Evolutionary conservation across 202 grass and related monocot species (phyloP).

Genomic region (Hordeum pubiflorum): DNA sequence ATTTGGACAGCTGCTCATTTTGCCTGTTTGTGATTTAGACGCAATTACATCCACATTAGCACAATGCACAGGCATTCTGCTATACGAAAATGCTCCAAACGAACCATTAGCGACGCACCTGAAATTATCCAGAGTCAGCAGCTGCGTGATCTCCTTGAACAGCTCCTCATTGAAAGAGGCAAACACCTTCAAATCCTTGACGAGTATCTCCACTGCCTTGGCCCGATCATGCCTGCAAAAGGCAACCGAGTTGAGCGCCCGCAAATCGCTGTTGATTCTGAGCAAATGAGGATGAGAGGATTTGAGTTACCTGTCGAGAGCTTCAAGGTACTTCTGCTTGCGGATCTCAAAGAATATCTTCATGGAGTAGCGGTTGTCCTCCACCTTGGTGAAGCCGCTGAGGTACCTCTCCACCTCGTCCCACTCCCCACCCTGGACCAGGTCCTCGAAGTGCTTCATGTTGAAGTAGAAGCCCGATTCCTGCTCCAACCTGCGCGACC

Average conservation of each 20-base stretch:
- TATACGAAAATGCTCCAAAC: background rate
- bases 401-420: constrained; percentile 93
- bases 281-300: background rate
- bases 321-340: constrained; percentile 96
- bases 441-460: constrained; percentile 96
- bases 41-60: background rate
- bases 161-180: constrained; percentile 91
- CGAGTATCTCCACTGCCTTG: constrained; percentile 94
- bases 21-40: constrained; percentile 53
- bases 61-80: constrained; percentile 18
- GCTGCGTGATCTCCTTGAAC: constrained; percentile 93
- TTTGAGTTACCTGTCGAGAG: constrained; percentile 62
- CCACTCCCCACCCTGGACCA: constrained; percentile 85
- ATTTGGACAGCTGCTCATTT: constrained; percentile 98
- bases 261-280: background rate
- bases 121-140: constrained; percentile 95
- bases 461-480: constrained; percentile 97
- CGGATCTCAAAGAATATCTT: constrained; percentile 99
- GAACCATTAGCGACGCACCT: constrained; percentile 30
- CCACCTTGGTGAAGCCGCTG: constrained; percentile 86
- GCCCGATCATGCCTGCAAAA: constrained; percentile 68
- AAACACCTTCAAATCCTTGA: constrained; percentile 96
- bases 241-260: constrained; percentile 5
- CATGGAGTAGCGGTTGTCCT: constrained; percentile 94
- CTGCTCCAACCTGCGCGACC: constrained; percentile 65